Evolutionary conservation across 108 stramenopile genomes (phyloP).

Genomic region (Fragilaria radians): DNA sequence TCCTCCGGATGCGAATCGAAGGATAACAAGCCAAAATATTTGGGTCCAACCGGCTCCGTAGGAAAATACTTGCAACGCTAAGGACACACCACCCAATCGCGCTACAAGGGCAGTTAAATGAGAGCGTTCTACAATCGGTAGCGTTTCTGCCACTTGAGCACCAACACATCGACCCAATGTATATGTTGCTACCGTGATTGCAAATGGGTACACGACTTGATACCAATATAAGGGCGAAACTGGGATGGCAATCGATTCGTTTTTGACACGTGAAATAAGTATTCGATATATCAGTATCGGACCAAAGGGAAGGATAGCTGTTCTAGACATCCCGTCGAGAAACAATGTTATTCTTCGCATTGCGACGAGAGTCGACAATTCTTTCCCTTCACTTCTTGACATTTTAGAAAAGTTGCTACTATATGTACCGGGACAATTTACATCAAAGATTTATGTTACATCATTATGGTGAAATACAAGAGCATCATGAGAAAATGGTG

Average conservation of each 20-base stretch:
- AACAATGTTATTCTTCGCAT: constrained; percentile 14
- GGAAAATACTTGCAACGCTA: constrained; percentile 23
- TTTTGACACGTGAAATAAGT: constrained; percentile 6
- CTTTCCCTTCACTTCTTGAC: background rate
- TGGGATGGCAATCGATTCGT: background rate
- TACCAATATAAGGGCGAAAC: constrained; percentile 7
- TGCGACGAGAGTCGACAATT: background rate
- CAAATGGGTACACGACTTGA: constrained; percentile 7
- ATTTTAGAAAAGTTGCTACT: too few species aligned
- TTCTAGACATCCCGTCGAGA: constrained; percentile 28
- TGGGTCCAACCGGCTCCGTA: constrained; percentile 29
- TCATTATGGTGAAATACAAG: too few species aligned
- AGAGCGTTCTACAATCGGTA: background rate
- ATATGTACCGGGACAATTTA: too few species aligned
- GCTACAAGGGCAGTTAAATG: constrained; percentile 10
- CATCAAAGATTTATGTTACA: too few species aligned
- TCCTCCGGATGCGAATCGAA: constrained; percentile 19
- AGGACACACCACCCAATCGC: constrained; percentile 13
- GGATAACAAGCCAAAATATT: constrained; percentile 11
- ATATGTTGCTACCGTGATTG: constrained; percentile 12
- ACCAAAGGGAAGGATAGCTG: constrained; percentile 22
- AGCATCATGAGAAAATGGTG: too few species aligned
- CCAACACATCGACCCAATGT: constrained; percentile 14
- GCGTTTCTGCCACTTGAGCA: background rate
- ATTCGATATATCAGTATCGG: constrained; percentile 21